A percentile compares a stretch with the other conserved stretches of the same genome.
Conservation (phyloP, 2,329 filamentous ascomycete species). For the Aspergillus candidus region DNA sequence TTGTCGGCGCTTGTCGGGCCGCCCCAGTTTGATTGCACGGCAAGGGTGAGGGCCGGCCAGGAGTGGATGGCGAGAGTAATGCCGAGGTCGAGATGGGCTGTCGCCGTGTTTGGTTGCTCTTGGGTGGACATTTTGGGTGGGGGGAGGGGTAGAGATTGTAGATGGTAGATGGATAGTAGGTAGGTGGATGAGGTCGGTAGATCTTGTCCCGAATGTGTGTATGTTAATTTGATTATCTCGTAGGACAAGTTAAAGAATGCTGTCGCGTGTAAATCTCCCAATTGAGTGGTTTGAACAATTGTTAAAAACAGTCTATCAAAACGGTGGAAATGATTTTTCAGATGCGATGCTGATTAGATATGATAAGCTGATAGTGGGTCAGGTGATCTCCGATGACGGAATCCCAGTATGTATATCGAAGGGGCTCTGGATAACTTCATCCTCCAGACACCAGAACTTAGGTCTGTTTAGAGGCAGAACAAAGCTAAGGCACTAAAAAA, state of each 20-base stretch:
- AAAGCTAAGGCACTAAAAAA: no score
- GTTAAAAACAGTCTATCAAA: neutral
- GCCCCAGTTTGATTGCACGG: constrained; percentile 82
- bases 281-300: no score
- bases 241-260: neutral
- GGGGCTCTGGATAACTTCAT: neutral
- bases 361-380: constrained; percentile 3
- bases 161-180: no score
- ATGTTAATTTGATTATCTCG: neutral
- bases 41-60: constrained; percentile 83
- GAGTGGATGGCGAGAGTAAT: constrained; percentile 78
- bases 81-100: constrained; percentile 72
- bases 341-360: constrained; percentile 7
- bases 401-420: neutral
- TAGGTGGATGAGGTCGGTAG: no score
- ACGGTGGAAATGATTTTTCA: constrained; percentile 3
- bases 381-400: constrained; percentile 1
- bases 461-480: no score
- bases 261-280: no score
- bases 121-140: constrained; percentile 15
- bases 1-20: constrained; percentile 78
- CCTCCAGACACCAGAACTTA: no score
- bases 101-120: constrained; percentile 41
- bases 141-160: neutral
- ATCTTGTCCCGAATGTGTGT: no score